Conservation (phyloP, 257 asterid genomes). For the Mitragyna speciosa region DNA sequence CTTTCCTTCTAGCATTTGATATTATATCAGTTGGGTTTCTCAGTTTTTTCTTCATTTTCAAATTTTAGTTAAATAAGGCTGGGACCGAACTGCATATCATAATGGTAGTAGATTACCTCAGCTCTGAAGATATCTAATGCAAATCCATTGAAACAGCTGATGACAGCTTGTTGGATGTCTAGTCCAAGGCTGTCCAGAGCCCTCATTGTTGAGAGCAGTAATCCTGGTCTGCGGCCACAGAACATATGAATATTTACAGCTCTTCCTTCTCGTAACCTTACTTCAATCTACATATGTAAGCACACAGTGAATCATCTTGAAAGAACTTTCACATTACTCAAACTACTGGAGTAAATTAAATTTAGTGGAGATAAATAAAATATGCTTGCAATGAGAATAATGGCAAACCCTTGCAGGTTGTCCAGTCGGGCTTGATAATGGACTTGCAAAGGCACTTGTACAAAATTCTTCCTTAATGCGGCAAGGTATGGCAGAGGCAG, state of each 20-base stretch:
- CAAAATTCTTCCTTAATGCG: slow-evolving; percentile 74
- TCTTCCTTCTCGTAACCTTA: slow-evolving; percentile 74
- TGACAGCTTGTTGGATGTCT: slow-evolving; percentile 94
- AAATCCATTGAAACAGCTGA: slow-evolving; percentile 91
- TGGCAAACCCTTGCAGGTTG: slow-evolving; percentile 75
- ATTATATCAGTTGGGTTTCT: neutral
- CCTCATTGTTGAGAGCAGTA: slow-evolving; percentile 75
- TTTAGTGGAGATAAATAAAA: neutral
- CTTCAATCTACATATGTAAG: slow-evolving; percentile 57
- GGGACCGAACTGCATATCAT: neutral
- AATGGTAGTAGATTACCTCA: slow-evolving; percentile 48
- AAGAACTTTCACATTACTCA: neutral
- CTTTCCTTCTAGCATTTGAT: neutral
- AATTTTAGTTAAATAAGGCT: neutral
- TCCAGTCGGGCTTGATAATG: slow-evolving; percentile 73
- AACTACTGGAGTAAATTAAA: neutral
- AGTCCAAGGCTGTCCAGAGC: slow-evolving; percentile 82
- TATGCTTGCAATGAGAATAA: neutral
- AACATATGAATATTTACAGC: slow-evolving; percentile 87
- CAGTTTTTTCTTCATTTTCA: neutral
- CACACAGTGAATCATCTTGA: too few relatives aligned
- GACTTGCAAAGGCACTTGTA: slow-evolving; percentile 71
- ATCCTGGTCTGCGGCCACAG: slow-evolving; percentile 79
- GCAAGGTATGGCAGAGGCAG: slow-evolving; percentile 56
- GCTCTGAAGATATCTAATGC: slow-evolving; percentile 86